Evolutionary conservation across 208 protist genomes (phyloP).

Genomic region (Acanthamoeba quina): DNA sequence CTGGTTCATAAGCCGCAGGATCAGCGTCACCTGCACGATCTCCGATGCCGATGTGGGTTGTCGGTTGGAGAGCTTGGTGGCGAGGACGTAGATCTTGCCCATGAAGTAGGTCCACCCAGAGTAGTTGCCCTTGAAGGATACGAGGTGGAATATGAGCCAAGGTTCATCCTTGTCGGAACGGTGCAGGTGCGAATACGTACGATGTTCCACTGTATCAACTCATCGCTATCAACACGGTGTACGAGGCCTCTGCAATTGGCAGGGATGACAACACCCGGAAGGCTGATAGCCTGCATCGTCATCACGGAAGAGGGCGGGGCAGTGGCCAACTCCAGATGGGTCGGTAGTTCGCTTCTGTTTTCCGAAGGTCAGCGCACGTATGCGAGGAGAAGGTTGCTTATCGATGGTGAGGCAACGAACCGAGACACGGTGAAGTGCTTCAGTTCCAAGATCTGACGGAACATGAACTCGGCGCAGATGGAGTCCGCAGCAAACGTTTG

Average conservation of each 20-base stretch:
- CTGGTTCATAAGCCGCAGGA: constrained; percentile 49
- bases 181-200: neutral
- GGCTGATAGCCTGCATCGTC: neutral
- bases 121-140: constrained; percentile 2
- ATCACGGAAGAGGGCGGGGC: neutral
- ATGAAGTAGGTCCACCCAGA: constrained; percentile 58
- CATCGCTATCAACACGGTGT: neutral
- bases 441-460: neutral
- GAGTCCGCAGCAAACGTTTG: neutral
- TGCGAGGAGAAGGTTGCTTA: no score
- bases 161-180: no score
- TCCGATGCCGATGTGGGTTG: neutral
- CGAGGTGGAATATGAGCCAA: neutral
- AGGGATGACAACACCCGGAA: neutral
- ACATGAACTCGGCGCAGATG: neutral
- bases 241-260: neutral
- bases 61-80: neutral
- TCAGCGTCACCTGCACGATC: neutral
- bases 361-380: neutral
- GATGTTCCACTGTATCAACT: neutral
- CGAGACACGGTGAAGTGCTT: neutral
- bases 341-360: neutral
- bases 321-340: neutral
- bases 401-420: neutral
- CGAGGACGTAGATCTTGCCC: neutral